A percentile compares a stretch with the other conserved stretches of the same genome.
phyloP scores from a whole-genome alignment of 768 basidiomycete genomes.

The Omphalotus guepiniiformis region DNA sequence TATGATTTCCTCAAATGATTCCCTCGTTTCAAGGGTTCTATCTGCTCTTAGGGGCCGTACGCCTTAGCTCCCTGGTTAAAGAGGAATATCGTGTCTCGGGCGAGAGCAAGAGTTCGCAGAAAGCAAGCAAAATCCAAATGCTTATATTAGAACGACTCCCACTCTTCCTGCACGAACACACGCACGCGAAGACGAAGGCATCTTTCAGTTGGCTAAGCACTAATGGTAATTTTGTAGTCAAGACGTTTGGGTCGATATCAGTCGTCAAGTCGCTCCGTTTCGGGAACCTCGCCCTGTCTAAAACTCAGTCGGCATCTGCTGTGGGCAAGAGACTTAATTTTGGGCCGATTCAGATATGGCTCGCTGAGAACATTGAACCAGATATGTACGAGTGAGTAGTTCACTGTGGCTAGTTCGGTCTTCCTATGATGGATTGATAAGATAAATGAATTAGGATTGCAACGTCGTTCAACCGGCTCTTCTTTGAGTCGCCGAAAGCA shows the following conservation, averaged over 20 bases:
- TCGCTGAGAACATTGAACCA: slow-evolving; percentile 68
- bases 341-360: slow-evolving; percentile 69
- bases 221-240: slow-evolving; percentile 65
- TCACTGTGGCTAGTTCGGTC: not conserved
- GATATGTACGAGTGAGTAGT: slow-evolving; percentile 89
- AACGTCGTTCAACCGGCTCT: slow-evolving; percentile 70
- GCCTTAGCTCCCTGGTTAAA: slow-evolving; percentile 66
- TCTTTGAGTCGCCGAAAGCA: slow-evolving; percentile 75
- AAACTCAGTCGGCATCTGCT: slow-evolving; percentile 70
- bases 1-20: slow-evolving; percentile 1
- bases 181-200: slow-evolving; percentile 57
- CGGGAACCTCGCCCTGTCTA: slow-evolving; percentile 43
- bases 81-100: slow-evolving; percentile 67
- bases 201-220: slow-evolving; percentile 64
- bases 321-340: slow-evolving; percentile 50
- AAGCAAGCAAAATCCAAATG: slow-evolving; percentile 47
- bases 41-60: slow-evolving; percentile 64
- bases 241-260: slow-evolving; percentile 57
- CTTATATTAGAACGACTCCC: slow-evolving; percentile 82
- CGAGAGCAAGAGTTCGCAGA: slow-evolving; percentile 46
- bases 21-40: slow-evolving; percentile 60
- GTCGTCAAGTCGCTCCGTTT: slow-evolving; percentile 59
- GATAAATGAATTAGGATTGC: slow-evolving; percentile 58
- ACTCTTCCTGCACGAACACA: slow-evolving; percentile 88
- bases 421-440: slow-evolving; percentile 1